These are phyloP conservation scores for Suaeda aralocaspica DNA, from an alignment of 148 eudicot genomes.

Conservation along the genomic window DNA sequence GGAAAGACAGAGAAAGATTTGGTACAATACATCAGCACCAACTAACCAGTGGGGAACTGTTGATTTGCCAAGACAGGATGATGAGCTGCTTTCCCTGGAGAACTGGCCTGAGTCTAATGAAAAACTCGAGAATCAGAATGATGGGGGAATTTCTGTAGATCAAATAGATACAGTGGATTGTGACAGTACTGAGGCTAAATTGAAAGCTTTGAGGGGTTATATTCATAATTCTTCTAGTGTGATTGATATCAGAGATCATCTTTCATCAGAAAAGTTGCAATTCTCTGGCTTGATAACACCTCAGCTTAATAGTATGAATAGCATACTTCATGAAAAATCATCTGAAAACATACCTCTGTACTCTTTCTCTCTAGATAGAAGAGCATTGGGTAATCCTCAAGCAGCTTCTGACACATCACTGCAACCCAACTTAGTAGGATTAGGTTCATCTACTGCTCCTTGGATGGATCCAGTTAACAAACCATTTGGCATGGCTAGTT, in stretches of 20 bases:
- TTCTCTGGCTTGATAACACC: constrained; percentile 88
- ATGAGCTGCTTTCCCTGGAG: constrained; percentile 59
- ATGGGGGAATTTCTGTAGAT: constrained; percentile 27
- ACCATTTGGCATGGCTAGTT: constrained; percentile 74
- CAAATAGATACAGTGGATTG: constrained; percentile 30
- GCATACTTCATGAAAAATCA: constrained; percentile 64
- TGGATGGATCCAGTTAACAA: constrained; percentile 74
- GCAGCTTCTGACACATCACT: constrained; percentile 64
- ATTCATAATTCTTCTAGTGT: constrained; percentile 43
- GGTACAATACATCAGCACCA: constrained; percentile 82
- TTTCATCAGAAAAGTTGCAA: constrained; percentile 66
- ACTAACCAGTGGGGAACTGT: constrained; percentile 49
- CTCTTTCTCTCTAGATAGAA: constrained; percentile 70
- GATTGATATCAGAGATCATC: constrained; percentile 47
- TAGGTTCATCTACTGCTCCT: constrained; percentile 64
- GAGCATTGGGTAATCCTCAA: constrained; percentile 49
- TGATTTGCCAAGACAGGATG: constrained; percentile 45
- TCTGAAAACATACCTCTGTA: constrained; percentile 94
- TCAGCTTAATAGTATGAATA: constrained; percentile 58
- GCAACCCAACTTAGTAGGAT: constrained; percentile 48
- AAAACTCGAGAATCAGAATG: constrained; percentile 33
- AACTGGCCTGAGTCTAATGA: constrained; percentile 53
- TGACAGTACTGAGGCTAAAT: constrained; percentile 44
- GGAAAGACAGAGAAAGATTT: constrained; percentile 97
- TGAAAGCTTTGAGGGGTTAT: constrained; percentile 49